A percentile compares a stretch with the other conserved stretches of the same genome.
These are phyloP conservation scores for Eucalyptus erythrocorys DNA, from an alignment of 345 rosid genomes.

Conservation along the genomic window DNA sequence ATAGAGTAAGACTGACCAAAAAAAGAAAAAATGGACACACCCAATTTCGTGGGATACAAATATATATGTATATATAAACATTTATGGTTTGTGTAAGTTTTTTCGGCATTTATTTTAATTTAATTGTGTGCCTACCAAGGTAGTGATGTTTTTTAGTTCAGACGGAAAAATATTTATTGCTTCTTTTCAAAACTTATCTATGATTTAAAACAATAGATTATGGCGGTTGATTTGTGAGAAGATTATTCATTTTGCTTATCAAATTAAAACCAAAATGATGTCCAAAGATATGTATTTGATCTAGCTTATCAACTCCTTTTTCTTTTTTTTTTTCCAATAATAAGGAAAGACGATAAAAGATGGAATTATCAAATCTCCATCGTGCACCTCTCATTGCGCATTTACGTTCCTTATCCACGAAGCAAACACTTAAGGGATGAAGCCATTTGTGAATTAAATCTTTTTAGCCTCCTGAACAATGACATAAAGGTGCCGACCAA, in stretches of 20 bases:
- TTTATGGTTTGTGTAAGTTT: background rate
- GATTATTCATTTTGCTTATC: background rate
- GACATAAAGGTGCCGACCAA: no score
- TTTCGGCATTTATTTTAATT: background rate
- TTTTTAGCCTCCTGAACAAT: background rate
- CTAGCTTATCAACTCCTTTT: background rate
- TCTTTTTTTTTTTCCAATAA: background rate
- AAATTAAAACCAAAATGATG: background rate
- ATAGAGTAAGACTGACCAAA: no score
- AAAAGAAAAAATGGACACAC: no score
- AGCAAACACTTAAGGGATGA: fast-evolving
- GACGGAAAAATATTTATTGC: background rate
- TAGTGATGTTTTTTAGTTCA: background rate
- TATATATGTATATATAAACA: no score
- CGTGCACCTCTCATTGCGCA: background rate
- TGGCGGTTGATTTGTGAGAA: background rate
- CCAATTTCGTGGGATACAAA: background rate
- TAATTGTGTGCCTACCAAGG: background rate
- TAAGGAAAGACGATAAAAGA: no score
- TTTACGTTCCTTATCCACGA: background rate
- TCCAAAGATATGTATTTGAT: background rate
- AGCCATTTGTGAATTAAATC: background rate
- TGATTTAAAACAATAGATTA: background rate
- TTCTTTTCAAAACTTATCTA: background rate
- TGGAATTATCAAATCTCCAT: background rate